Evolutionary conservation across 768 basidiomycete species (phyloP), one percentile per base, ranked within the genome.

Genomic region (Boletus sp.): DNA sequence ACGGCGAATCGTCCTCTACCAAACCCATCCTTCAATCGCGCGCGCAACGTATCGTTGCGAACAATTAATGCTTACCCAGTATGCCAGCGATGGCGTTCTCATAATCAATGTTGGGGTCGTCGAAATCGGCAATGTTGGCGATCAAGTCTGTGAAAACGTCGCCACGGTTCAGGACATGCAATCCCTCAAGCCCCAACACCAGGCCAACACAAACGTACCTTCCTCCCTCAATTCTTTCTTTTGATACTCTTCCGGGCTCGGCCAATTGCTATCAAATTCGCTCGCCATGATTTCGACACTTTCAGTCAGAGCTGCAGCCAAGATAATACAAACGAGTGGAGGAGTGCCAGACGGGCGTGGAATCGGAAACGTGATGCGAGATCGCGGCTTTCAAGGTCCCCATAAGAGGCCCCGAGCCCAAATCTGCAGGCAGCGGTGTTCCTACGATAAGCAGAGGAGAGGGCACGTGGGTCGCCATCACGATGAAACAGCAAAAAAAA

Each of bases 1-100:
- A 93, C 5, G 91, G 91, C 3, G 89, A 91, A 68, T 92, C 91
- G 61, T 92, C 87, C 66, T 81, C 80, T 77, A 52, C 7, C 30
- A 17, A 12, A 42, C 5, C 14, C 12, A 39, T 9, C 2, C 20
- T 44, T 56, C 17, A 64, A 71, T 77, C 3, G 8, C 3, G 30
- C 33, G 18, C 45, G 14, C 20, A 9, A 15, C 12, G 29, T 36
- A 12, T 30, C 3, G 4, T 17, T n/a, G 17, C 32, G 4, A 28
- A 8, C 7, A 15, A 7, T 17, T 5, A 24, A 32, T 11, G 6
- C 50, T 49, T 11, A 72, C 71, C 71, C 8, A 63, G 50, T 1
- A 52, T 20, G 0, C 67, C 72, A 3, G 20, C n/a, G 4, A 67
- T 0, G 0, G 50, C 59, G 1, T 56, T 47, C 2, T 67, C 62